Conservation (phyloP, 768 basidiomycete genomes). For the Pseudohyphozyma bogoriensis region DNA sequence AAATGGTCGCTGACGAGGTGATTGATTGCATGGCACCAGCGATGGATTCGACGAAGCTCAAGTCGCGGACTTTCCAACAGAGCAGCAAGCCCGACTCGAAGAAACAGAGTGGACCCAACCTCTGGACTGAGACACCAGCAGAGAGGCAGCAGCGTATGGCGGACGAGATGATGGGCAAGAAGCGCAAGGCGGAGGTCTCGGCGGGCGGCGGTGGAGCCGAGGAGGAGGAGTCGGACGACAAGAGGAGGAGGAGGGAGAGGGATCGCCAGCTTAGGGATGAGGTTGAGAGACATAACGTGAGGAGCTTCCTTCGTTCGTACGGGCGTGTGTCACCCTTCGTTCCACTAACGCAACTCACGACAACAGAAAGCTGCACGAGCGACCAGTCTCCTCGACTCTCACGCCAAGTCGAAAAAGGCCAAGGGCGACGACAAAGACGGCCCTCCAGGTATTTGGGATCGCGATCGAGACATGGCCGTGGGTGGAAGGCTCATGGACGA, state of each 20-base stretch:
- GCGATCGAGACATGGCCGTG: conserved; percentile 75
- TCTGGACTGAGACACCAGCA: conserved; percentile 96
- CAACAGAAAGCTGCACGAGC: conserved; percentile 43
- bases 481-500: conserved; percentile 87
- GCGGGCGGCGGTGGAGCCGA: conserved; percentile 58
- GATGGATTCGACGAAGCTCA: conserved; percentile 73
- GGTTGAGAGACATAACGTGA: conserved; percentile 29
- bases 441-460: conserved; percentile 78
- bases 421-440: conserved; percentile 47
- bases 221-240: conserved; percentile 28
- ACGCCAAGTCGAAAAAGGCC: conserved; percentile 38
- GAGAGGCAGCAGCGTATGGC: conserved; percentile 83
- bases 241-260: conserved; percentile 11
- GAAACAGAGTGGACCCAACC: conserved; percentile 40
- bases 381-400: conserved; percentile 50
- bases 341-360: not conserved
- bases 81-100: conserved; percentile 39
- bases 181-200: conserved; percentile 53
- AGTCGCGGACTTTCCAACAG: conserved; percentile 63
- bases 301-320: too few relatives aligned
- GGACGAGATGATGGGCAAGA: conserved; percentile 81
- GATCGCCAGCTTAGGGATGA: conserved; percentile 20
- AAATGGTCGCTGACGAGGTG: not conserved
- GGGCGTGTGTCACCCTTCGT: not conserved
- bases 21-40: conserved; percentile 43